Evolutionary conservation across 1,284 basidiomycete genomes (phyloP), one percentile per base, ranked within the genome.

Genomic region (Peniophora sp.): DNA sequence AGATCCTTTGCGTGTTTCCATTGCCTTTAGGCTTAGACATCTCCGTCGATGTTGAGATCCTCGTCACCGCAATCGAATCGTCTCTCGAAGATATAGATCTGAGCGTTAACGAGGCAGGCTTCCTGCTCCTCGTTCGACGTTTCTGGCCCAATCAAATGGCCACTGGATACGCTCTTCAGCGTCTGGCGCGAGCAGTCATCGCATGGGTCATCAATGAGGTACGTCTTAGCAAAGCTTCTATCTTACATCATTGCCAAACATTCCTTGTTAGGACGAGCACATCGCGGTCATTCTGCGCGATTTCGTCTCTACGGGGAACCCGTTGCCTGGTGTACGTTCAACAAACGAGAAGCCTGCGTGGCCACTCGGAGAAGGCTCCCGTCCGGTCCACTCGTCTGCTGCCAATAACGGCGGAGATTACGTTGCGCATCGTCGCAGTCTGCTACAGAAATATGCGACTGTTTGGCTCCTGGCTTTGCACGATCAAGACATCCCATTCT

Each of bases 71-170:
- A 0, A 77, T 90, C n/a, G 88, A 90, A 61, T 74, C 77, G 1
- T 83, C 82, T 55, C 67, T 92, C 19, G 69, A 73, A 2, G 85
- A 89, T 56, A 63, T 88, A 23, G 81, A 89, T 62, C 67, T 92
- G 20, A 79, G 83, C 0, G 71, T 82, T 27, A 89, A 89, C 59
- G 89, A 92, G 65, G 70, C 77, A 19, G 89, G 82, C 0, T 75
- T 90, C 50, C 64, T 85, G 6, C 66, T 91, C 10, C 68, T 91
- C 16, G 67, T 70, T 10, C 75, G 79, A 48, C 75, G 80, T 54
- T 78, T 87, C 53, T 89, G 83, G 81, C 88, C 89, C 0, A 84
- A 78, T 55, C 75, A 80, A 5, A 72, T 89, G 65, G 74, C 81
- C 44, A 83, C 87, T 6, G 78, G 82, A 22, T 89, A 89, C 63